Conservation (phyloP, 129 eudicot species). For the Daucus carota region DH1_v3.0 NC_030381.2:10456501-10457000, state of each 20-base stretch:
- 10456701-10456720: not conserved
- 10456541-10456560: not conserved
- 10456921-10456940: constrained; percentile 82
- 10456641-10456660: not conserved
- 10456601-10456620: not conserved
- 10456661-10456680: not conserved
- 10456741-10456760: not conserved
- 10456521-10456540: not conserved
- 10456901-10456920: constrained; percentile 63
- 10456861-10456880: constrained; percentile 81
- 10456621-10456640: not conserved
- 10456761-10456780: constrained; percentile 48
- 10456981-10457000: constrained; percentile 57
- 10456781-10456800: constrained; percentile 79
- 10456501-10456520: not conserved
- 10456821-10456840: constrained; percentile 67
- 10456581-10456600: not conserved
- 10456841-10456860: constrained; percentile 91
- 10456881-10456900: constrained; percentile 58
- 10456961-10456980: constrained; percentile 99
- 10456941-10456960: constrained; percentile 88
- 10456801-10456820: constrained; percentile 99
- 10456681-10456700: not conserved
- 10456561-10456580: not conserved
- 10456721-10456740: not conserved